Conservation (phyloP, 2,329 filamentous ascomycete genomes). For the Pseudogymnoascus sp. region DNA sequence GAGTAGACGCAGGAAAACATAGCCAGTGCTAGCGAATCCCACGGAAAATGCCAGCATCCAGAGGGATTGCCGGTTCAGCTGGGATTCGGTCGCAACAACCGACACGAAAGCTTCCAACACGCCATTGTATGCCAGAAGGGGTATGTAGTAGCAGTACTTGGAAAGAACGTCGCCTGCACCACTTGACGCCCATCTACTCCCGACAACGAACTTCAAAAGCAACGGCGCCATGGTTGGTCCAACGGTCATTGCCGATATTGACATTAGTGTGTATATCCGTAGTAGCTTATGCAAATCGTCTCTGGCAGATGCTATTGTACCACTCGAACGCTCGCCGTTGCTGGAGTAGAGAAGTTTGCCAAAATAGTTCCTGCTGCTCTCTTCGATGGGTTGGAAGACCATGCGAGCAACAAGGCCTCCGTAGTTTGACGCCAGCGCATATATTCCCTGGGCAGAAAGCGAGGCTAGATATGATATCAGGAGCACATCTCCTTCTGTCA, state of each 20-base stretch:
- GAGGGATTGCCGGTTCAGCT: conserved; percentile 68
- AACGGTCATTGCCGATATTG: conserved; percentile 57
- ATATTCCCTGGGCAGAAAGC: conserved; percentile 76
- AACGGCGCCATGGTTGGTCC: conserved; percentile 69
- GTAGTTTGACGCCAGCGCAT: conserved; percentile 90
- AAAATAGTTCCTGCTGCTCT: conserved; percentile 84
- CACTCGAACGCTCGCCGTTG: conserved; percentile 18
- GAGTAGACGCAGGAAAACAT: conserved; percentile 61
- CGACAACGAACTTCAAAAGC: conserved; percentile 67
- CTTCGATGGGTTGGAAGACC: conserved; percentile 90
- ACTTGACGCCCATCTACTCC: conserved; percentile 63
- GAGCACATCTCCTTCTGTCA: conserved; percentile 91
- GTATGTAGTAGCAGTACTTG: conserved; percentile 86
- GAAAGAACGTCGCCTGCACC: conserved; percentile 67
- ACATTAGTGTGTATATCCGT: conserved; percentile 65
- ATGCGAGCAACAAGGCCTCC: conserved; percentile 81
- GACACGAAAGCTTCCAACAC: conserved; percentile 89
- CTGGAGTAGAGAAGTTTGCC: conserved; percentile 59
- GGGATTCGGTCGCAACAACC: conserved; percentile 65
- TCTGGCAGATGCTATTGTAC: conserved; percentile 34
- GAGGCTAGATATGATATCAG: conserved; percentile 72
- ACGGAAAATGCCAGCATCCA: conserved; percentile 81
- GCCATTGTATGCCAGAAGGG: conserved; percentile 84
- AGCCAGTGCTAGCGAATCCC: conserved; percentile 67
- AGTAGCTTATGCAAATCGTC: conserved; percentile 56